Evolutionary conservation across 2,329 filamentous ascomycete genomes (phyloP).

Genomic region (Trichophyton verrucosum): DNA sequence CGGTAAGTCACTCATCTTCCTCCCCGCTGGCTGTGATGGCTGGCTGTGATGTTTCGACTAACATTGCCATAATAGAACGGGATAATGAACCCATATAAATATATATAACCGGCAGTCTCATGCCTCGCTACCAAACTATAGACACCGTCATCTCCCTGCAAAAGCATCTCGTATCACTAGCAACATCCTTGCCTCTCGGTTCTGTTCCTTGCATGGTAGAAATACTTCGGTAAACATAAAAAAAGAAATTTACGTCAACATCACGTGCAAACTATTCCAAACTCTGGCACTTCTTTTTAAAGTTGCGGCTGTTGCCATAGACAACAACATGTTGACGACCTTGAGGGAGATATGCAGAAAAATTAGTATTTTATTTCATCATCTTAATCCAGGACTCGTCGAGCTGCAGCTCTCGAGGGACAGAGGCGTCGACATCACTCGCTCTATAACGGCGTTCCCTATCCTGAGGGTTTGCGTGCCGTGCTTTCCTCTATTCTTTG

Average conservation of each 20-base stretch:
- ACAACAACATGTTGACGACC: conserved; percentile 9
- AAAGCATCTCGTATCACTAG: no score
- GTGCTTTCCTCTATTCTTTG: neutral
- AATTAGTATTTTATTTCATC: neutral
- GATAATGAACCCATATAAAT: conserved; percentile 99
- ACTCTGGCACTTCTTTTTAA: neutral
- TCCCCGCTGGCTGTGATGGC: neutral
- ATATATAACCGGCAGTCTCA: conserved; percentile 42
- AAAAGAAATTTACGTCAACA: neutral
- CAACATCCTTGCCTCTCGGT: no score
- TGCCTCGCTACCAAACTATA: neutral
- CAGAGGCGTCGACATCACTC: neutral
- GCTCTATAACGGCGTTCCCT: neutral
- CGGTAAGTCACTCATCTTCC: conserved; percentile 46
- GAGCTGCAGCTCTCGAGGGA: neutral
- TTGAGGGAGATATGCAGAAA: neutral
- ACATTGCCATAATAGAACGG: conserved; percentile 52
- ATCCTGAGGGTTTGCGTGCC: neutral
- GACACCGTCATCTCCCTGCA: no score
- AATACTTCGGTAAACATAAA: neutral
- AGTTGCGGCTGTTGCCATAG: conserved; percentile 15
- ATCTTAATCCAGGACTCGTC: neutral
- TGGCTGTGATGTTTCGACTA: neutral
- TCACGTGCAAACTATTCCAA: neutral
- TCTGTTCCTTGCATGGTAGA: neutral